Percentiles rank a stretch among this genome's conserved stretches.
phyloP scores from a whole-genome alignment of 2,329 filamentous ascomycete species.

The Epichloe festucae region DNA sequence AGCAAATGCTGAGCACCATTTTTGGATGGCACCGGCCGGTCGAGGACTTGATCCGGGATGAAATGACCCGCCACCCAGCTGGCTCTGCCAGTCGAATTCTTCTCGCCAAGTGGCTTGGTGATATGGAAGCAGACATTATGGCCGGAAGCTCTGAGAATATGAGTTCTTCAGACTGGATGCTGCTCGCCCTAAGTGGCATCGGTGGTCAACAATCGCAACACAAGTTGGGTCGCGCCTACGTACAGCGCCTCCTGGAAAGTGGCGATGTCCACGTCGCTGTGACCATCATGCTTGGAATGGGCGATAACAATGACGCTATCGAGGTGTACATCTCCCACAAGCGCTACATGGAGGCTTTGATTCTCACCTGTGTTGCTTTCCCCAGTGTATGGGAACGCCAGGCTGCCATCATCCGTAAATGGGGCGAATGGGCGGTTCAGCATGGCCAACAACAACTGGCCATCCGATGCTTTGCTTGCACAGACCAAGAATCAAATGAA shows the following conservation, averaged over 20 bases:
- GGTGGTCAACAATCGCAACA: conserved; percentile 65
- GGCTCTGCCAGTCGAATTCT: conserved; percentile 71
- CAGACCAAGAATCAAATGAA: conserved; percentile 69
- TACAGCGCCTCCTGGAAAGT: conserved; percentile 77
- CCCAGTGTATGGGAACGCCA: conserved; percentile 86
- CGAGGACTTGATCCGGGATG: conserved; percentile 69
- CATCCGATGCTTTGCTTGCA: conserved; percentile 87
- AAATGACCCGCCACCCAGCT: conserved; percentile 59
- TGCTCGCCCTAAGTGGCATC: conserved; percentile 81
- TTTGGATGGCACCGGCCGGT: conserved; percentile 91
- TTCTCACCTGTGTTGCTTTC: conserved; percentile 72
- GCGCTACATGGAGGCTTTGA: conserved; percentile 82
- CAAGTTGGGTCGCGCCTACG: conserved; percentile 80
- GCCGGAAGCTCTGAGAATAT: conserved; percentile 71
- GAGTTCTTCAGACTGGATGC: conserved; percentile 93
- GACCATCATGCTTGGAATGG: conserved; percentile 83
- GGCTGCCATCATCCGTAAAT: conserved; percentile 76
- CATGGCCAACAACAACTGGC: conserved; percentile 82
- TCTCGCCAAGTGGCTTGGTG: conserved; percentile 84
- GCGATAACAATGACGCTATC: conserved; percentile 86
- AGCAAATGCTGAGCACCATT: conserved; percentile 84
- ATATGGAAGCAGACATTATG: conserved; percentile 71
- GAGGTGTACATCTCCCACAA: conserved; percentile 91
- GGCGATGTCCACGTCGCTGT: conserved; percentile 87
- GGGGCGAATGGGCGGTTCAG: conserved; percentile 84